phyloP scores from a whole-genome alignment of 176 grass and related monocot species.

The Guadua angustifolia region DNA sequence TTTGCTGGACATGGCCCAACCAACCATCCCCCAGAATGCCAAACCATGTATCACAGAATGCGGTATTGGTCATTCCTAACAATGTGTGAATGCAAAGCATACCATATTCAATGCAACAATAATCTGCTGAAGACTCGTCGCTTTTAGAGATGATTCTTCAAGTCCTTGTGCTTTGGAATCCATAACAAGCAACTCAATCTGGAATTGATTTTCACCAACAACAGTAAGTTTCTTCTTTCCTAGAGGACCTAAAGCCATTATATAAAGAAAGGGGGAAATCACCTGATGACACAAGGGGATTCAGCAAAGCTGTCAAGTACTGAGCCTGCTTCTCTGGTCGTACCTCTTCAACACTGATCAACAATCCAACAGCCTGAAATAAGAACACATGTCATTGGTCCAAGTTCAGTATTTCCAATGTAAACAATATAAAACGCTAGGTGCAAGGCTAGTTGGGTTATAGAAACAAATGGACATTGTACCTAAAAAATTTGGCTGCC shows the following conservation, averaged over 20 bases:
- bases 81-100: conserved; percentile 25
- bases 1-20: not conserved
- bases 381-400: conserved; percentile 31
- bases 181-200: conserved; percentile 79
- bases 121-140: conserved; percentile 69
- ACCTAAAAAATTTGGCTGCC: conserved; percentile 99
- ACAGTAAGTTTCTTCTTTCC: conserved; percentile 26
- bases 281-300: conserved; percentile 92
- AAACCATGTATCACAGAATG: not conserved
- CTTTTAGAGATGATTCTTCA: conserved; percentile 69
- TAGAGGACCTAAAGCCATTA: conserved; percentile 27
- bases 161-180: conserved; percentile 70
- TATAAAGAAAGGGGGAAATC: conserved; percentile 6
- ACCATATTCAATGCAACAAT: conserved; percentile 94
- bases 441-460: not conserved
- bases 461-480: conserved; percentile 30
- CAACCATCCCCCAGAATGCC: not conserved
- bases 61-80: conserved; percentile 5
- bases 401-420: conserved; percentile 37
- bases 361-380: conserved; percentile 84
- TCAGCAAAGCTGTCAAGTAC: conserved; percentile 77
- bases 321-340: conserved; percentile 78
- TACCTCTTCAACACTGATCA: conserved; percentile 92
- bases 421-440: conserved; percentile 28
- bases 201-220: conserved; percentile 31